Percentiles rank a stretch among this genome's conserved stretches.
Evolutionary conservation across 208 protist genomes (phyloP).

Genomic region (Balamuthia mandrillaris): DNA sequence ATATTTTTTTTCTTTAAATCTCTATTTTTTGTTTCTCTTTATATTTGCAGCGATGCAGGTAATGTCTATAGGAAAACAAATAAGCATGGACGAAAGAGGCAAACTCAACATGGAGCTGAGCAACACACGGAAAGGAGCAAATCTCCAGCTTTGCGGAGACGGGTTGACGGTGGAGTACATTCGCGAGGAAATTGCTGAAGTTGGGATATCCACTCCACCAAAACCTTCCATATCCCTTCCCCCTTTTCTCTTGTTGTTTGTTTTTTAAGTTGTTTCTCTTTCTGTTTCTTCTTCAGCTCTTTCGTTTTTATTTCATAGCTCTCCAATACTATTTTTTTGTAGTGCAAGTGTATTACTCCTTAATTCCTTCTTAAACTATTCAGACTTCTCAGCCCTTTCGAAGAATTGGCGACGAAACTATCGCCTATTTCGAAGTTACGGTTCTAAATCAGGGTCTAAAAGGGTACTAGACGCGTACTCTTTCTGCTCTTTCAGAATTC

Average conservation of each 20-base stretch:
- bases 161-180: constrained; percentile 36
- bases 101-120: neutral
- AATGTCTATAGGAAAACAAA: neutral
- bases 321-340: neutral
- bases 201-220: too few relatives aligned
- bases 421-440: constrained; percentile 32
- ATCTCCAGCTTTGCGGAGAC: neutral
- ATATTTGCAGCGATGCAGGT: neutral
- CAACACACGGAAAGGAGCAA: neutral
- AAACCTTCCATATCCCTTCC: neutral
- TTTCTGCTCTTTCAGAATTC: neutral
- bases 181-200: neutral
- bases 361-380: neutral
- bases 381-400: neutral
- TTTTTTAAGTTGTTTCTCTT: neutral
- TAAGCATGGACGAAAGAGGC: neutral
- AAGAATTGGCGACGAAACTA: neutral
- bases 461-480: neutral
- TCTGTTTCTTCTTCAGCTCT: neutral
- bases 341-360: neutral
- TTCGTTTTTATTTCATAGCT: neutral
- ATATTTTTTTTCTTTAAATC: neutral
- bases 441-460: constrained; percentile 22
- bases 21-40: neutral
- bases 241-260: neutral